phyloP scores from a whole-genome alignment of 164 flowering plant species.

The Stephania cephalantha region DNA sequence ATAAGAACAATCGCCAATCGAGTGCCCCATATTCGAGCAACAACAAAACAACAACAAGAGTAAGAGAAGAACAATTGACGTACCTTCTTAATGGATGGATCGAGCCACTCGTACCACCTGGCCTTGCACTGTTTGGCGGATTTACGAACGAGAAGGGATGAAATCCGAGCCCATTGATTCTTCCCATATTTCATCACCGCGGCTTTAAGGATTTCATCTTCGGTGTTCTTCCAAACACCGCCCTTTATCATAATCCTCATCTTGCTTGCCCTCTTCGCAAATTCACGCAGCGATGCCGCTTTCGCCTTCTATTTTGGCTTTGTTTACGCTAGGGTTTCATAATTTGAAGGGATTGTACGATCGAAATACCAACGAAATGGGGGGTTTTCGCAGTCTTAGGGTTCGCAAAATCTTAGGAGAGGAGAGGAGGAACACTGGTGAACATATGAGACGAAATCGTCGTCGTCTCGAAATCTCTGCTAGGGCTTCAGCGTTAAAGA shows the following conservation, averaged over 20 bases:
- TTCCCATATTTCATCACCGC: slow-evolving; percentile 98
- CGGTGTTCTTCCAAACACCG: slow-evolving; percentile 99
- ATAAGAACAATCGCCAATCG: not conserved
- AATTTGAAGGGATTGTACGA: not conserved
- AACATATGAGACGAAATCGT: no score
- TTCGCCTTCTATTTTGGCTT: no score
- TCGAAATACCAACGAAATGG: no score
- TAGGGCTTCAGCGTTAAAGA: no score
- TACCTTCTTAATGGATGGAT: slow-evolving; percentile 96
- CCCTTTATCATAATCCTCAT: slow-evolving; percentile 99
- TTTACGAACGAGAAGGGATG: slow-evolving; percentile 85
- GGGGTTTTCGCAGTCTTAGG: no score
- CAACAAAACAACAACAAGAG: not conserved
- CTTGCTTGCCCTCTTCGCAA: slow-evolving; percentile 40
- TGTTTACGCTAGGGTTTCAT: not conserved
- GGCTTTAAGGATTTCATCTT: slow-evolving; percentile 94
- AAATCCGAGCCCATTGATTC: slow-evolving; percentile 97
- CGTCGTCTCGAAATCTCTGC: no score
- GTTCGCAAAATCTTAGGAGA: no score
- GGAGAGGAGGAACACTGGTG: no score
- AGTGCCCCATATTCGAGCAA: not conserved
- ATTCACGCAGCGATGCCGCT: slow-evolving; percentile 5
- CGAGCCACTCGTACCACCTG: slow-evolving; percentile 99
- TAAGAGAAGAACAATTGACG: not conserved
- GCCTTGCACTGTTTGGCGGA: slow-evolving; percentile 98